Conservation (phyloP, 306 rosid species). For the Trichosanthes cucumerina region DNA sequence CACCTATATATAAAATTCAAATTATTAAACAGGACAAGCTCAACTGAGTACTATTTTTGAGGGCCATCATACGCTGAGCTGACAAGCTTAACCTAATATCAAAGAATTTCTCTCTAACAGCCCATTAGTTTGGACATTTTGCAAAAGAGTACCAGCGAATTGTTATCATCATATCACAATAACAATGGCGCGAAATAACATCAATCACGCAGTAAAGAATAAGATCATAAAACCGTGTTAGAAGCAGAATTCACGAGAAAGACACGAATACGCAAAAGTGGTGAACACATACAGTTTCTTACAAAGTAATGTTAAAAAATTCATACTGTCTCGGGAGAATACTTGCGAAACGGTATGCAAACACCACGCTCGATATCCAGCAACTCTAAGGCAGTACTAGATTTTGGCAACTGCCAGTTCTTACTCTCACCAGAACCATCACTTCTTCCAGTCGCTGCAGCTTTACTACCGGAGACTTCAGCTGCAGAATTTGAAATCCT, state of each 20-base stretch:
- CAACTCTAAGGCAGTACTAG: constrained; percentile 75
- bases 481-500: constrained; percentile 36
- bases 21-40: not conserved
- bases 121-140: not conserved
- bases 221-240: not conserved
- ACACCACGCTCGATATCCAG: constrained; percentile 98
- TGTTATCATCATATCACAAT: not conserved
- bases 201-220: not conserved
- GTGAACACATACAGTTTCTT: not conserved
- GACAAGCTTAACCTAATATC: not conserved
- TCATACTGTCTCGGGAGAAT: constrained; percentile 81
- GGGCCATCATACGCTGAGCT: not conserved
- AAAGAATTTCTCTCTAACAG: not conserved
- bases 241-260: not conserved
- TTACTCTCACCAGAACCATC: constrained; percentile 2
- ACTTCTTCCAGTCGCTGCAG: constrained; percentile 10
- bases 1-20: constrained; percentile 32
- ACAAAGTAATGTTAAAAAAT: not conserved
- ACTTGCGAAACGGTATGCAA: constrained; percentile 91
- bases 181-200: not conserved
- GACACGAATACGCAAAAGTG: not conserved
- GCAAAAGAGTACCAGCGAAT: not conserved
- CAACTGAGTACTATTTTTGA: not conserved
- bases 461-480: constrained; percentile 21
- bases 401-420: constrained; percentile 19